Base-by-base conservation (phyloP, 192 early-diverging fungal genomes). In the Phycomyces blakesleeanus region DNA sequence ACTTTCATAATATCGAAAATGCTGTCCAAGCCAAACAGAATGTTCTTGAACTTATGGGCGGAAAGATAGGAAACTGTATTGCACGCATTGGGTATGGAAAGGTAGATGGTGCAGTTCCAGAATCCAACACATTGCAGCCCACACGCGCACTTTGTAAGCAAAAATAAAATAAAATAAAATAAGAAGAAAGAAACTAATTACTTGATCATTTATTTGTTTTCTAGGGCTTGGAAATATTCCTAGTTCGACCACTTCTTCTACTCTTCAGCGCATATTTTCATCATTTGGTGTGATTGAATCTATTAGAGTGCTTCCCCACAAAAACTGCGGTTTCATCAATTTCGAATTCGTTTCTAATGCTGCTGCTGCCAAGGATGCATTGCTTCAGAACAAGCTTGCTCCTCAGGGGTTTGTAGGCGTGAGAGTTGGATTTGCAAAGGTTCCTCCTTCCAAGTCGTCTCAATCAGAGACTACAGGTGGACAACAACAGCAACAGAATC, bases 241-340 rank as follows among this genome's bases (percentile, higher is more conserved):
- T 3, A 77, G 90, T 8, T 76, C 80, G 1, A 85, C 87, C 5
- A 88, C 88, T 14, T 84, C 93, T 1, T 77, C 83, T 10, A 81
- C 85, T 47, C 76, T 97, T 55, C 83, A 91, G 44, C 75, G 73
- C 2, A 72, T 92, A 25, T 98, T 98, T 72, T 60, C 82, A 20
- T 76, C 75, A 20, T 97, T 81, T 73, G 96, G 96, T 24, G 61
- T 79, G 0, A 91, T 98, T 64, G 95, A 97, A 69, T 96, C 94
- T 24, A 89, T 92, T 20, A 86, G 96, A 6, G 95, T 98, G 0
- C 66, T 98, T 64, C 91, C 92, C 14, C 93, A 93, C 76, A 98
- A 98, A 66, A 95, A 89, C 68, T 96, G 96, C 72, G 96, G 94
- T 5, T 97, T 97, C 75, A 91, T 98, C 63, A 97, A 97, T 75